Percentiles rank a stretch among this genome's conserved stretches.
Evolutionary conservation across 2,329 filamentous ascomycete genomes (phyloP).

Genomic region (Chalaropsis thielavioides): DNA sequence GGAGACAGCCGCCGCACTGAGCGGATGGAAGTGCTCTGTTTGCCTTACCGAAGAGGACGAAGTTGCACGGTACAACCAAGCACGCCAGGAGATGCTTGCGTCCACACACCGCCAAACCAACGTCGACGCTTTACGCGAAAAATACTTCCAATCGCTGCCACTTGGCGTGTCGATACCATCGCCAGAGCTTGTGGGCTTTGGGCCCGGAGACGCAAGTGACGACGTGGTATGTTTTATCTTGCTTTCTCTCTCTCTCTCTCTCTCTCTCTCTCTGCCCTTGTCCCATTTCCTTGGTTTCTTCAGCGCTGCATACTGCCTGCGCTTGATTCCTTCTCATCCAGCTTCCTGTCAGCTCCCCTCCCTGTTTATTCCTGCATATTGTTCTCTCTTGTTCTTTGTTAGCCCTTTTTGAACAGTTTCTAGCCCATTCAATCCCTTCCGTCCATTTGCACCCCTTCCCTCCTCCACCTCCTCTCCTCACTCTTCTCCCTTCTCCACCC

Average conservation of each 20-base stretch:
- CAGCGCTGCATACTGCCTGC: neutral
- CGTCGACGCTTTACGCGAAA: slow-evolving; percentile 24
- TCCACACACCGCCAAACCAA: slow-evolving; percentile 20
- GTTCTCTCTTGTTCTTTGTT: neutral
- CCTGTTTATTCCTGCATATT: neutral
- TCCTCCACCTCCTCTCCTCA: neutral
- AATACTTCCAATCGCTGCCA: slow-evolving; percentile 25
- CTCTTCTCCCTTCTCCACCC: neutral
- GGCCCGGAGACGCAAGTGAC: slow-evolving; percentile 25
- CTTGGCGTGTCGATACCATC: slow-evolving; percentile 25
- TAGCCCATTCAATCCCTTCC: neutral
- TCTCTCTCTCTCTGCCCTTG: neutral
- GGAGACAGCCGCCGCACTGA: slow-evolving; percentile 9
- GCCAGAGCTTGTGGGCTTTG: slow-evolving; percentile 28
- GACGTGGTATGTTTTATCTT: slow-evolving; percentile 23
- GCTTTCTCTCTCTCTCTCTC: neutral
- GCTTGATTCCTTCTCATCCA: neutral
- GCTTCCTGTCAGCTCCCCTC: neutral
- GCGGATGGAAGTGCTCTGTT: slow-evolving; percentile 19
- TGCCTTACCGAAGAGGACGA: slow-evolving; percentile 19
- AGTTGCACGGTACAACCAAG: slow-evolving; percentile 18
- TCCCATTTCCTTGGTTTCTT: neutral
- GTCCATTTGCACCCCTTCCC: neutral
- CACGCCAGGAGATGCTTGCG: slow-evolving; percentile 17
- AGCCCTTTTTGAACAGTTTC: neutral